Evolutionary conservation across 495 filamentous ascomycete genomes (phyloP), one percentile per base, ranked within the genome.

Genomic region (Astrocystis sublimbata): DNA sequence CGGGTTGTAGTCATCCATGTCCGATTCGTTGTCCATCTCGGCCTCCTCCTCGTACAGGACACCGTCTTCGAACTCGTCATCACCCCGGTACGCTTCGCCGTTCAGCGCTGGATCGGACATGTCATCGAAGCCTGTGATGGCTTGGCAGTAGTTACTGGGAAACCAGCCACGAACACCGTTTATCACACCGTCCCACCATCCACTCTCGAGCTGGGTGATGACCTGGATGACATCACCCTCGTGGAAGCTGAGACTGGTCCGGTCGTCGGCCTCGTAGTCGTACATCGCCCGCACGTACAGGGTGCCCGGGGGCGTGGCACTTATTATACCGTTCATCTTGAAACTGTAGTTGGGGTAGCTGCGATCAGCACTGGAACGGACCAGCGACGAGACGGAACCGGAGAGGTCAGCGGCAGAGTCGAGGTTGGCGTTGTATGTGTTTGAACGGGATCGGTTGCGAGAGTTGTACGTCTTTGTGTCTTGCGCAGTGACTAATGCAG

Each of bases 121-220:
- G 60, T 96, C 90, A 50, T 89, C 86, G 42, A 85, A 82, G 67
- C 87, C 89, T 23, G 86, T 78, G 68, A 97, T 89, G 41, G 94
- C 84, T 56, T 88, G 84, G 76, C 94, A 98, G 77, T 98, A 98
- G 73, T 98, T 98, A 81, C 94, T 98, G 7, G 94, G 94, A 77
- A 98, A 98, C 94, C 94, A 98, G 58, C 94, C 94, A 65, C 94
- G 87, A 60, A 93, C 87, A 46, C 89, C 92, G 63, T 93, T 89
- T 71, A 98, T 93, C 40, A 98, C 91, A 9, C 94, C 94, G 77
- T 98, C 94, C 94, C 94, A 98, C 94, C 94, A 98, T 8, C 94
- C 94, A 64, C 92, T 98, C 68, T 97, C 96, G 42, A 98, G 81
- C 75, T 96, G 93, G 59, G 96, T 98, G 61, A 98, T 89, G 67